A percentile compares a stretch with the other conserved stretches of the same genome.
Evolutionary conservation across 2,329 filamentous ascomycete genomes (phyloP).

Genomic region (Colletotrichum brevisporum): DNA sequence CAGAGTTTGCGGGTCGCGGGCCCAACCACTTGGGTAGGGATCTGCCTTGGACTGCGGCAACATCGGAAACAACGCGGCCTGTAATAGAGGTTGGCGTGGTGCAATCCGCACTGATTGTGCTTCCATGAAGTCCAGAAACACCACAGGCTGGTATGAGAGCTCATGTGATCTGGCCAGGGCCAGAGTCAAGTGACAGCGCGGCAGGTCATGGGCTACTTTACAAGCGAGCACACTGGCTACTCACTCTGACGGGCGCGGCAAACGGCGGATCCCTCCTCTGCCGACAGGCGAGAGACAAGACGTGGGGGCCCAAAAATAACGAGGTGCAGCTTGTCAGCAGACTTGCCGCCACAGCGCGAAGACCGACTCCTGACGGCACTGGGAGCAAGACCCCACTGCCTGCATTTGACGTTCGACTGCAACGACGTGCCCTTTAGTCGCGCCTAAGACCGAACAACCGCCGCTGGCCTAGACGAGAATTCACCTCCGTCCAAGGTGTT

Average conservation of each 20-base stretch:
- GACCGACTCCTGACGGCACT: slow-evolving; percentile 19
- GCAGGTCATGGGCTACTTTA: slow-evolving; percentile 26
- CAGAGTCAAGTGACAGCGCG: slow-evolving; percentile 29
- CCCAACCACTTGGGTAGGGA: slow-evolving; percentile 23
- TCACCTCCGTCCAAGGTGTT: slow-evolving; percentile 25
- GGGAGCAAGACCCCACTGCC: background rate
- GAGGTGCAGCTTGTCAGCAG: slow-evolving; percentile 25
- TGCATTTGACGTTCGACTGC: slow-evolving; percentile 9
- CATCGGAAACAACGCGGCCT: slow-evolving; percentile 26
- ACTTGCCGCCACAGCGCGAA: slow-evolving; percentile 27
- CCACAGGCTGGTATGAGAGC: background rate
- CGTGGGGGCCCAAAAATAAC: slow-evolving; percentile 28
- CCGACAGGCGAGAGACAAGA: slow-evolving; percentile 4
- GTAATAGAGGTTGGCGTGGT: slow-evolving; percentile 16
- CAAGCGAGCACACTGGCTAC: slow-evolving; percentile 24
- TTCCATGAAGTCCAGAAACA: background rate
- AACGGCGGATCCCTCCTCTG: slow-evolving; percentile 26
- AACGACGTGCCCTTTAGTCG: slow-evolving; percentile 23
- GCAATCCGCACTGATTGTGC: slow-evolving; percentile 1
- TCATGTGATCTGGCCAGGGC: slow-evolving; percentile 20
- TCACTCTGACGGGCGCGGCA: slow-evolving; percentile 23
- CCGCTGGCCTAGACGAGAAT: slow-evolving; percentile 21
- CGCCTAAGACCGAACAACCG: slow-evolving; percentile 32
- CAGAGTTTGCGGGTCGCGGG: slow-evolving; percentile 26
- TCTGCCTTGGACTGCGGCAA: slow-evolving; percentile 28